Evolutionary conservation across 1,284 basidiomycete species (phyloP).

Genomic region (Porogramme epimiltina): DNA sequence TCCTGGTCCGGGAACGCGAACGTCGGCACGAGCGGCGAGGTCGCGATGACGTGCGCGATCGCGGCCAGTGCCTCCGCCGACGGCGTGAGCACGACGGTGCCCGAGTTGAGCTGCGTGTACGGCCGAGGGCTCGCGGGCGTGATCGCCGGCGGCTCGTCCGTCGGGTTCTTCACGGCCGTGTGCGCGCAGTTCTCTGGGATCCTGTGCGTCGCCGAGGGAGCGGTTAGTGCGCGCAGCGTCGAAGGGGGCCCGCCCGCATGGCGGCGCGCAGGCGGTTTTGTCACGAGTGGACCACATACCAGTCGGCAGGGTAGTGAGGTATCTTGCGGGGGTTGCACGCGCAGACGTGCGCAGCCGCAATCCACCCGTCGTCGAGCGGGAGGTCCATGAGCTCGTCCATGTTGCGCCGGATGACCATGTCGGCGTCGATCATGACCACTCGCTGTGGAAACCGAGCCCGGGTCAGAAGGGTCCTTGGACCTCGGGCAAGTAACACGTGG

Average conservation of each 20-base stretch:
- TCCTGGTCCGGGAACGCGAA: slow-evolving; percentile 95
- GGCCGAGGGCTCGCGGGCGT: slow-evolving; percentile 60
- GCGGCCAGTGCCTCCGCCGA: slow-evolving; percentile 52
- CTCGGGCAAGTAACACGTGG: background rate
- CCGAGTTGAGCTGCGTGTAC: slow-evolving; percentile 84
- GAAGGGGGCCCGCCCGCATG: background rate
- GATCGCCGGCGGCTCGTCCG: slow-evolving; percentile 48
- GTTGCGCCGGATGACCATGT: slow-evolving; percentile 86
- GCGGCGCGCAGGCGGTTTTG: background rate
- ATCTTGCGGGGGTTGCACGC: slow-evolving; percentile 91
- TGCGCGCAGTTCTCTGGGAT: slow-evolving; percentile 88
- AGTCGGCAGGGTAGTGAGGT: slow-evolving; percentile 85
- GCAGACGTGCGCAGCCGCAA: slow-evolving; percentile 88
- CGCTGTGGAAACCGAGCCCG: slow-evolving; percentile 45
- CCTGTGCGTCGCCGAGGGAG: slow-evolving; percentile 48
- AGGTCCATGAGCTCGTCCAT: slow-evolving; percentile 93
- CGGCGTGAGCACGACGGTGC: slow-evolving; percentile 86
- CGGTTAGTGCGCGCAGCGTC: background rate
- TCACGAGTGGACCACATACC: slow-evolving; percentile 57
- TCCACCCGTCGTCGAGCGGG: slow-evolving; percentile 66
- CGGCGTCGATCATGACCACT: slow-evolving; percentile 85
- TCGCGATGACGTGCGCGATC: slow-evolving; percentile 65
- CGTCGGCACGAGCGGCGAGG: slow-evolving; percentile 65
- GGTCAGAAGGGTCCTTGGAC: background rate
- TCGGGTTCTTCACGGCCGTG: slow-evolving; percentile 61